phyloP scores from a whole-genome alignment of 2,329 filamentous ascomycete genomes.

The Colletotrichum truncatum region DNA sequence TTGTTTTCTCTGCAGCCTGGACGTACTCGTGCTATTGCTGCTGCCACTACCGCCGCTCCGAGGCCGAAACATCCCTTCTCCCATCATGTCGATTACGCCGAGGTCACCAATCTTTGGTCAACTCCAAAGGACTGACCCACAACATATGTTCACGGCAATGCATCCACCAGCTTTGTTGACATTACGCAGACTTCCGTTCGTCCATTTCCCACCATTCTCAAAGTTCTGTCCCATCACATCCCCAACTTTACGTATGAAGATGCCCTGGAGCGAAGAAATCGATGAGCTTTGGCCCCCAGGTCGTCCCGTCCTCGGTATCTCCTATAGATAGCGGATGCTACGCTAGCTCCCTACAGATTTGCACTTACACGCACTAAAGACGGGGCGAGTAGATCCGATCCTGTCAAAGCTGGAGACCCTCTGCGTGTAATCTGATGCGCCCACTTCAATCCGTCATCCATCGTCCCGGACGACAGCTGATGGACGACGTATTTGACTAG shows the following conservation, averaged over 20 bases:
- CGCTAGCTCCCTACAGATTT: conserved; percentile 15
- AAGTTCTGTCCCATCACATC: conserved; percentile 1
- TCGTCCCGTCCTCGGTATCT: conserved; percentile 28
- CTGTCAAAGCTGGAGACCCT: conserved; percentile 26
- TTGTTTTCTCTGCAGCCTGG: conserved; percentile 5
- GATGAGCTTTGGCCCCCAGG: conserved; percentile 22
- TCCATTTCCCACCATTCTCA: conserved; percentile 6
- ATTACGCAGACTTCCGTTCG: conserved; percentile 21
- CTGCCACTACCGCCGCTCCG: conserved; percentile 1
- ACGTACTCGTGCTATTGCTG: neutral
- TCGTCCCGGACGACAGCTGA: neutral
- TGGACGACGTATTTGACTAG: neutral
- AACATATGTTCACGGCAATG: neutral
- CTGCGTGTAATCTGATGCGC: conserved; percentile 16
- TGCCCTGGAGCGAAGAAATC: neutral
- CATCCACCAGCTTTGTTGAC: neutral
- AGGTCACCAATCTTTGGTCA: neutral
- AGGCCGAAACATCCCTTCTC: conserved; percentile 9
- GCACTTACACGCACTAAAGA: conserved; percentile 15
- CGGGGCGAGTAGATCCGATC: conserved; percentile 26
- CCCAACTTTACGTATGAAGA: neutral
- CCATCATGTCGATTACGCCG: neutral
- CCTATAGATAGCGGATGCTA: conserved; percentile 19
- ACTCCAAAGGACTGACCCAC: neutral
- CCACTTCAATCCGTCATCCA: conserved; percentile 17